Conservation (phyloP, 495 filamentous ascomycete genomes). For the Rostrohypoxylon terebratum region DNA sequence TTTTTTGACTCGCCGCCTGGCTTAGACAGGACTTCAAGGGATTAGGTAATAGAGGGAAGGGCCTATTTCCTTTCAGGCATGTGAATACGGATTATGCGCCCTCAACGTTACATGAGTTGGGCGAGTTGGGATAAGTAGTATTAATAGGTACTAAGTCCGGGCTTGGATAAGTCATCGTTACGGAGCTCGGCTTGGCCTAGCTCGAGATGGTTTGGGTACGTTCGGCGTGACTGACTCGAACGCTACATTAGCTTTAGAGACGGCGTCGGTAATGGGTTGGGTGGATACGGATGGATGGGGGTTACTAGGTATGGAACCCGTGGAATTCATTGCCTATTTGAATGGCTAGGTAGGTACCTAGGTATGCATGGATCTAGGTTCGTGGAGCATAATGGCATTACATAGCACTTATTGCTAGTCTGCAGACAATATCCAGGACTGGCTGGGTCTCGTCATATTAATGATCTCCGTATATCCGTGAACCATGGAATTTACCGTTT, state of each 20-base stretch:
- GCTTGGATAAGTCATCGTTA: neutral
- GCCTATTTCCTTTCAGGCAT: neutral
- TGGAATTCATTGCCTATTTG: neutral
- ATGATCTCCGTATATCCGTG: no score
- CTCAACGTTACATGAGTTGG: neutral
- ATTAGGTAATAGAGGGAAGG: neutral
- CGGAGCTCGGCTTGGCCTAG: constrained; percentile 9
- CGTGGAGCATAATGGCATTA: no score
- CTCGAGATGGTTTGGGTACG: neutral
- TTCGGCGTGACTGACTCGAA: constrained; percentile 7
- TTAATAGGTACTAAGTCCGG: neutral
- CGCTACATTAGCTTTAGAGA: constrained; percentile 17
- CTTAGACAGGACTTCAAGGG: neutral
- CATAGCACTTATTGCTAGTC: no score
- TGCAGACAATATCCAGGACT: no score
- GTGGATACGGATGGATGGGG: neutral
- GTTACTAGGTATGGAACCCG: neutral
- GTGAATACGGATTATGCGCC: neutral
- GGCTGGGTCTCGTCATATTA: no score
- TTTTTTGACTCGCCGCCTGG: neutral
- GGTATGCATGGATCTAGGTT: no score
- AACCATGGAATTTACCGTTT: no score
- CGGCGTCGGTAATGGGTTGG: constrained; percentile 1
- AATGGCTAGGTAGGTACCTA: no score
- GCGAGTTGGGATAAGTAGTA: no score